Percentiles rank a stretch among this genome's conserved stretches.
Conservation (phyloP, 495 filamentous ascomycete genomes). For the Aeminium ludgeri region DNA sequence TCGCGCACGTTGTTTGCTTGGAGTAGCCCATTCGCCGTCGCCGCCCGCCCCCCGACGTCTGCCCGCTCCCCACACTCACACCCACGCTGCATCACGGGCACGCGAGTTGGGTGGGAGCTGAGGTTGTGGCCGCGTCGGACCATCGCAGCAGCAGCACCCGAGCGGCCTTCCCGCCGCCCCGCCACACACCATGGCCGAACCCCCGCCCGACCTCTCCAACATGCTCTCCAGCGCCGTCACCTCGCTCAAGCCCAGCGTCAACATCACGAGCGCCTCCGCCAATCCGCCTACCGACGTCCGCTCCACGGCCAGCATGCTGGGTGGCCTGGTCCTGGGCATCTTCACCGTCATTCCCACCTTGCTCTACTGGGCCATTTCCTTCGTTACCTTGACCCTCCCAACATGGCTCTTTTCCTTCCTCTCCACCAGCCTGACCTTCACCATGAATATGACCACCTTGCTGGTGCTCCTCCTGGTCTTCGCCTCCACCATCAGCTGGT, state of each 20-base stretch:
- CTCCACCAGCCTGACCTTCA: conserved; percentile 89
- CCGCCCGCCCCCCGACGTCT: too few relatives aligned
- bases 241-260: conserved; percentile 1
- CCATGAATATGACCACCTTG: conserved; percentile 95
- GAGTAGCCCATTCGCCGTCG: too few relatives aligned
- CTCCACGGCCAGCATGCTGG: conserved; percentile 11
- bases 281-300: not conserved
- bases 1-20: too few relatives aligned
- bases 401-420: conserved; percentile 83
- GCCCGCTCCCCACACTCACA: too few relatives aligned
- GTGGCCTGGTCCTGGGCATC: conserved; percentile 11
- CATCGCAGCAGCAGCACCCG: too few relatives aligned
- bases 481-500: conserved; percentile 71
- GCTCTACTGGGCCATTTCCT: conserved; percentile 68
- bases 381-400: conserved; percentile 74
- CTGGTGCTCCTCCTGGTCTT: conserved; percentile 61
- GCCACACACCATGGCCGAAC: too few relatives aligned
- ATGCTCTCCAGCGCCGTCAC: not conserved
- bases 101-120: too few relatives aligned
- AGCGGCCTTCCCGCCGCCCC: too few relatives aligned
- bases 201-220: too few relatives aligned
- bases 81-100: too few relatives aligned
- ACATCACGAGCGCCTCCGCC: not conserved
- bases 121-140: too few relatives aligned
- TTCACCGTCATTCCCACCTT: conserved; percentile 45